Base-by-base conservation (phyloP, 495 filamentous ascomycete species). In the Chaetomium cochliodes region DNA sequence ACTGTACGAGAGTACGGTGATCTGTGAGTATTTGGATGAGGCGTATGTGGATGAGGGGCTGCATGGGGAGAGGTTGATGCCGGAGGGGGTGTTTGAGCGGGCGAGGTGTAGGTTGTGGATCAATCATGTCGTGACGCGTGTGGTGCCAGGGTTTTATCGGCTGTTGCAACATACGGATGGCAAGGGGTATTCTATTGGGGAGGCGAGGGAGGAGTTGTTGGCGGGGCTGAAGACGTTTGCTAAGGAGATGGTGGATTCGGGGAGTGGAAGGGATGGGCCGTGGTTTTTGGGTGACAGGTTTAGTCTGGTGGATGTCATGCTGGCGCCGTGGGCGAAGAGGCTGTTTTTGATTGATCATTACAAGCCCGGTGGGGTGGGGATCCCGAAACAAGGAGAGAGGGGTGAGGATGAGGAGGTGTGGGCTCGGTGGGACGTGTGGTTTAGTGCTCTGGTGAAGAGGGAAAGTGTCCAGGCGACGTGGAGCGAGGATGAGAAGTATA, bases 11-110 rank as follows among this genome's bases (percentile, higher is more conserved):
- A 87, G 84, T 64, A 83, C 77, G 15, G 80, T 90, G 18, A 77
- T 91, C 23, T 85, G 85, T 73, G 87, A 90, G 68, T 91, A 89
- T 66, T 79, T 91, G 4, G 86, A 92, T 66, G 87, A 91, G 64
- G 81, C 81, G 1, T 90, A 86, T 66, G 20, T 60, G 0, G 71
- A 76, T 5, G 66, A 67, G 13, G 33, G 3, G 2, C 23, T 30
- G 30, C 30, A 73, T 28, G 77, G 77, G 0, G 77, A 78, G n/a
- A 59, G 75, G 3, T 74, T 91, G 22, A 73, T 89, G 20, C 87
- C 86, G 22, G 75, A 81, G 46, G 80, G 84, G 2, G 63, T 67
- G 33, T 91, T 87, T 64, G 77, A 82, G 55, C 78, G 83, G 59
- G 88, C 88, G 2, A 71, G 83, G 52, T 82, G 79, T 47, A 72